These are phyloP conservation scores for Penicillium sp. DNA, from an alignment of 2,329 filamentous ascomycete species.

Conservation along the genomic window DNA sequence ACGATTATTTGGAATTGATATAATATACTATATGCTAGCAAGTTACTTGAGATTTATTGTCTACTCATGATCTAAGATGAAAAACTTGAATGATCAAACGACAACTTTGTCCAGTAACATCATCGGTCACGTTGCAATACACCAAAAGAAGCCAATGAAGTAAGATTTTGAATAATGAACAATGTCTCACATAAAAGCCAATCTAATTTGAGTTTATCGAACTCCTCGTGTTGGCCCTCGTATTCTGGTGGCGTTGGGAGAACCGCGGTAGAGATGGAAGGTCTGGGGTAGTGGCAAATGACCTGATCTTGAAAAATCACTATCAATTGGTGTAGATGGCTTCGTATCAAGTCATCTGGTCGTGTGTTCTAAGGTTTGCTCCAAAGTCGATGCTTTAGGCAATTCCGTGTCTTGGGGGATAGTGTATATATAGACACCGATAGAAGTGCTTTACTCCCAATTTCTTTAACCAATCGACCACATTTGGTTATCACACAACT, in stretches of 20 bases:
- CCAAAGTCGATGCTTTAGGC: not conserved
- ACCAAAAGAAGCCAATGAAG: not conserved
- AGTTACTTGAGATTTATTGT: not conserved
- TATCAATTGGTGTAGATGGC: not conserved
- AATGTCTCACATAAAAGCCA: constrained; percentile 14
- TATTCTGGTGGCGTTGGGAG: constrained; percentile 8
- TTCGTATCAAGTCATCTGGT: constrained; percentile 11
- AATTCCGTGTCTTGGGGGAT: not conserved
- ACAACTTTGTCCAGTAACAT: not conserved
- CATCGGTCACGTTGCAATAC: not conserved
- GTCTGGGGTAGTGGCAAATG: not conserved
- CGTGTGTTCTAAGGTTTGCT: not conserved
- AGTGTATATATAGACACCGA: not conserved
- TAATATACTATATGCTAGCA: not conserved
- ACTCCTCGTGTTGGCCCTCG: constrained; percentile 5
- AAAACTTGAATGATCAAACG: not conserved
- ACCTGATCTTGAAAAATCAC: not conserved
- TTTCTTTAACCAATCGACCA: not conserved
- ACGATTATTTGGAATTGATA: not conserved
- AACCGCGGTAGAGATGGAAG: not conserved
- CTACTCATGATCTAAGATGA: not conserved
- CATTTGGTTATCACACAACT: not conserved
- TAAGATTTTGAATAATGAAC: not conserved
- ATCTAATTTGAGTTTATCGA: not conserved
- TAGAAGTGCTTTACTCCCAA: not conserved